phyloP scores from a whole-genome alignment of 192 early-diverging fungal genomes.

The Chytriomyces sp. region DNA sequence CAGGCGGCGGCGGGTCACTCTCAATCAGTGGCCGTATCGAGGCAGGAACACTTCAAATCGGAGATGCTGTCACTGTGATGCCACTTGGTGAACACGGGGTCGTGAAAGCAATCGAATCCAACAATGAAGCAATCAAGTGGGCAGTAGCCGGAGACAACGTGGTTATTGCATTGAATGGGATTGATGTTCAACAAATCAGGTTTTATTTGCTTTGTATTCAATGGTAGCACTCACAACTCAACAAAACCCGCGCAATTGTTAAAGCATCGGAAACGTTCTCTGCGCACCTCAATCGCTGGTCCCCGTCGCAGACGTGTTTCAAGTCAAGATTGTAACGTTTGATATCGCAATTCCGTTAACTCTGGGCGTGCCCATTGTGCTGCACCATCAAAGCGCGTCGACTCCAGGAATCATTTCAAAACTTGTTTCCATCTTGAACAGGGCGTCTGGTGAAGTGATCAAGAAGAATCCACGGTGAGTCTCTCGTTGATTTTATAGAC shows the following conservation, averaged over 20 bases:
- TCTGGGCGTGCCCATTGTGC: conserved; percentile 82
- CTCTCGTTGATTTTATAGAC: conserved; percentile 35
- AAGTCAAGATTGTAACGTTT: conserved; percentile 91
- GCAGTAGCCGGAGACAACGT: conserved; percentile 94
- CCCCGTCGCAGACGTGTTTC: conserved; percentile 76
- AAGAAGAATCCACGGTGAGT: conserved; percentile 78
- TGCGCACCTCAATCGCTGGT: conserved; percentile 75
- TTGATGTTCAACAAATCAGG: conserved; percentile 77
- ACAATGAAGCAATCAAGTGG: conserved; percentile 76
- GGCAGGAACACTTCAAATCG: conserved; percentile 85
- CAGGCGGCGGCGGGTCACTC: conserved; percentile 67
- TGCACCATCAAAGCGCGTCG: conserved; percentile 84
- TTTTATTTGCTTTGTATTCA: too few relatives aligned
- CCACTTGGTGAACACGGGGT: conserved; percentile 78
- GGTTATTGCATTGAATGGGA: conserved; percentile 70
- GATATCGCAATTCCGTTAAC: conserved; percentile 93
- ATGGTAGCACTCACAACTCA: conserved; percentile 12
- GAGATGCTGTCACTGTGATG: conserved; percentile 79
- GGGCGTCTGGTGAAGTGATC: conserved; percentile 78
- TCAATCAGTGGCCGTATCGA: conserved; percentile 88
- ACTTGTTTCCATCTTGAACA: conserved; percentile 78
- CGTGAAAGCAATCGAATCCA: conserved; percentile 81
- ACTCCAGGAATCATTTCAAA: conserved; percentile 78
- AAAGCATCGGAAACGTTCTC: conserved; percentile 80
- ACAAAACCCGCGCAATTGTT: conserved; percentile 15